These are phyloP conservation scores for Talaromyces sp. DNA, from an alignment of 2,329 filamentous ascomycete species.

Conservation along the genomic window DNA sequence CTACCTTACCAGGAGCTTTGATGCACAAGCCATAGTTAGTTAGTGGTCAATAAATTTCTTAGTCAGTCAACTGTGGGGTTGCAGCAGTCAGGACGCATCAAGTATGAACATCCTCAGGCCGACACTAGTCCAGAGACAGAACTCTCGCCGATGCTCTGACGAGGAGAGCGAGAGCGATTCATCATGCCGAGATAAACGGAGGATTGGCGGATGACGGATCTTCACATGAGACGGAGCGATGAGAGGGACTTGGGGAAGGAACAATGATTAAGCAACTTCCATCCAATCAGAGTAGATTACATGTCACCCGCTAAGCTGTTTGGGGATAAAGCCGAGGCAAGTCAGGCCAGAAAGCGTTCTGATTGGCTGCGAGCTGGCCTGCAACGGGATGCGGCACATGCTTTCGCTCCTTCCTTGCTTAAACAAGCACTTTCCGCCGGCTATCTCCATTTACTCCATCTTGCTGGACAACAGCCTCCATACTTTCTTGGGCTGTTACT, in stretches of 20 bases:
- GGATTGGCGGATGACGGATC: neutral
- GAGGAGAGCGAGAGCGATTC: neutral
- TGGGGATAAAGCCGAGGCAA: slow-evolving; percentile 7
- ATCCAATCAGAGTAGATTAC: neutral
- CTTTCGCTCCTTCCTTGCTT: neutral
- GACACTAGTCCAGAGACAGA: neutral
- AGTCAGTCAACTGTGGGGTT: neutral
- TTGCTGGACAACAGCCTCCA: too few species aligned
- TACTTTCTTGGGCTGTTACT: neutral
- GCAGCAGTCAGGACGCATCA: neutral
- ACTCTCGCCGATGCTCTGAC: neutral
- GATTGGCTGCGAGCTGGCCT: neutral
- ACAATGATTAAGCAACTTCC: neutral
- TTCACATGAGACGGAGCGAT: neutral
- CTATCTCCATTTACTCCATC: neutral
- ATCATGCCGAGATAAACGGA: neutral
- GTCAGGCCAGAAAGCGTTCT: neutral
- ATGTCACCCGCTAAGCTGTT: neutral
- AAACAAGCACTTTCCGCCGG: neutral
- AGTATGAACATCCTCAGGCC: neutral
- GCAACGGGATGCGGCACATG: neutral
- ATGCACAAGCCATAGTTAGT: neutral
- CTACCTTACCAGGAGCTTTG: neutral
- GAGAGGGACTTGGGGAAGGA: neutral
- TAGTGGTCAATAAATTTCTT: neutral